Base-by-base conservation (phyloP, 345 rosid species). In the Barbarea vulgaris region DNA sequence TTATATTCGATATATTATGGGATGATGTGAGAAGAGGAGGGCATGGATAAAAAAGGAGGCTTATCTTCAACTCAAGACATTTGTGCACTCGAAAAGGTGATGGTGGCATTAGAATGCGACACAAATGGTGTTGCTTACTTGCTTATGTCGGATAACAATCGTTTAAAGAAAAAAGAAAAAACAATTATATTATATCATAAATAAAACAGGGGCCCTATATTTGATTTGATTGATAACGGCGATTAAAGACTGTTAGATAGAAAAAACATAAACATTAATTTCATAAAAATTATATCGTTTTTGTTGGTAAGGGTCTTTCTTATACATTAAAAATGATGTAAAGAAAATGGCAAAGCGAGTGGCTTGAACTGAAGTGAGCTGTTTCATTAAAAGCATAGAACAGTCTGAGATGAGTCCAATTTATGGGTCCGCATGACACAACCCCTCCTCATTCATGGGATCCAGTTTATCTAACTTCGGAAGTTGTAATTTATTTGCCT, bases 141-240 rank as follows among this genome's bases (percentile, higher is more conserved):
- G 57, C 48, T 68, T 60, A 8, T 64, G 74, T 60, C 63, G 79
- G 79, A 68, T 52, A 10, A 60, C 54, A 1, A 53, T 63, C 41
- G 28, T 22, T 33, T 39, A 1, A 10, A 33, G n/a, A n/a, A n/a
- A n/a, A n/a, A n/a, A n/a, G n/a, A 46, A 21, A 18, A 39, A 22
- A 3, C 1, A 28, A 2, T 10, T 3, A 14, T 14, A n/a, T n/a
- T n/a, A n/a, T 41, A 41, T 18, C 14, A 27, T 21, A 27, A 48
- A 10, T 3, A 53, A 63, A 53, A 6, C 3, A 18, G 17, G 55
- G 74, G 22, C n/a, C 70, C 55, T n/a, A n/a, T n/a, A n/a, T n/a
- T n/a, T n/a, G n/a, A n/a, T n/a, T n/a, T n/a, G 69, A 76, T 69
- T 31, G 79, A 68, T 52, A 67, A 18, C 67, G 67, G 60, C 34